Evolutionary conservation across 78 protist species (phyloP), one percentile per base, ranked within the genome.

Genomic region (Polysphondylium violaceum): DNA sequence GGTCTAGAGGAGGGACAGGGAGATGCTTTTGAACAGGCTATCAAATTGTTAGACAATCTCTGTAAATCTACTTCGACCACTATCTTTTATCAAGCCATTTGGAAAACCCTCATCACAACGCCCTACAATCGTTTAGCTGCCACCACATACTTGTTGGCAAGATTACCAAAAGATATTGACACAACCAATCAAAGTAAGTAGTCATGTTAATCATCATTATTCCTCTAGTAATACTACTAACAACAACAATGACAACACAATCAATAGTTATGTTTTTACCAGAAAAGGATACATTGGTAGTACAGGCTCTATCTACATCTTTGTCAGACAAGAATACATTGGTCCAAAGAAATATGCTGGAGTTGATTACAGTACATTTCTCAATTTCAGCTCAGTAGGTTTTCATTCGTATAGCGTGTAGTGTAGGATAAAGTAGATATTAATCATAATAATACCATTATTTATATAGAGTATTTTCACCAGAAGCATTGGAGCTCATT

Each of bases 1-100:
- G 93, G 93, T 21, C 43, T 87, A 29, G 93, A 87, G 38, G 93
- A 87, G 17, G 79, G 77, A 8, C 51, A 69, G 9, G 86, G 87
- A 33, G 93, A 87, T 35, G 60, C 63, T 21, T 87, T 56, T n/a
- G 93, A 87, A 87, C 63, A 74, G 8, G 77, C 68, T 44, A 50
- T 35, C 17, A 75, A 55, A 23, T 36, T 72, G 8, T 56, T 87
- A 55, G 93, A 87, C 35, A 27, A 40, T 19, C 38, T 87, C 53
- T 55, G 55, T 25, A 61, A 56, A 56, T 23, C 78, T 21, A 87
- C 93, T 6, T 53, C 93, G 7, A 87, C 87, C 8, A 65, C 93
- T 29, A 25, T 87, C 2, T 87, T 87, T 59, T 76, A 38, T 68
- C 93, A 87, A 38, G 76, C 93, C 21, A 41, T 87, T 73, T 87